phyloP scores from a whole-genome alignment of 1,139 yeast species.

The Yamadazyma membranifaciens region DNA sequence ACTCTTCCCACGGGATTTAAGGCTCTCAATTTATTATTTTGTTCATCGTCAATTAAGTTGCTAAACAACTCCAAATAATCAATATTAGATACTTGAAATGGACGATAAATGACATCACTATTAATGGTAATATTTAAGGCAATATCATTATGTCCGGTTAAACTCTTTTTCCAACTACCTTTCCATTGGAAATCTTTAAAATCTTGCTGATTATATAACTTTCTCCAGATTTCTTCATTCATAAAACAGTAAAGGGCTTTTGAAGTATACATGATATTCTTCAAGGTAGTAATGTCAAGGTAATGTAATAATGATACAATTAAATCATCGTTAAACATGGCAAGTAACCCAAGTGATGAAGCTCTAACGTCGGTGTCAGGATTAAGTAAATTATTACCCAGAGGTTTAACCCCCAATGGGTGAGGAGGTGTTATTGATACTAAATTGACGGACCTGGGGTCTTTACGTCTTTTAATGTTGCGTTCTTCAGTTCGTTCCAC shows the following conservation, averaged over 20 bases:
- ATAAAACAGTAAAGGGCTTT: conserved; percentile 68
- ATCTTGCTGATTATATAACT: conserved; percentile 38
- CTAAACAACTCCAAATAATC: conserved; percentile 52
- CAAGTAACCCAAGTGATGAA: conserved; percentile 52
- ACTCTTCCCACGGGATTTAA: conserved; percentile 33
- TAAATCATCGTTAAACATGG: conserved; percentile 57
- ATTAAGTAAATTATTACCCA: conserved; percentile 53
- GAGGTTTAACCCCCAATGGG: conserved; percentile 74
- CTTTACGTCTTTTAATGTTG: conserved; percentile 14
- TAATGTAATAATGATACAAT: conserved; percentile 46
- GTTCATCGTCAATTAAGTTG: conserved; percentile 49
- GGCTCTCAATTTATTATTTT: conserved; percentile 18
- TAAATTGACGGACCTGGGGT: conserved; percentile 24
- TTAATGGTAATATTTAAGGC: conserved; percentile 42
- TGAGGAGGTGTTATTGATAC: conserved; percentile 39
- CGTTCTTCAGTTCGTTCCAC: conserved; percentile 3
- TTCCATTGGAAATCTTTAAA: conserved; percentile 45
- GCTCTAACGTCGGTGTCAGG: conserved; percentile 19
- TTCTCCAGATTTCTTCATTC: conserved; percentile 79
- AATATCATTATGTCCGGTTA: conserved; percentile 37
- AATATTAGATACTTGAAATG: conserved; percentile 75
- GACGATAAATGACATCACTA: conserved; percentile 68
- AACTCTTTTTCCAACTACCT: conserved; percentile 77
- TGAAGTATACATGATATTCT: conserved; percentile 55
- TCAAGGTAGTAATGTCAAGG: conserved; percentile 46